Evolutionary conservation across 2,329 filamentous ascomycete genomes (phyloP), one percentile per base, ranked within the genome.

Genomic region (Diaporthe batatas): DNA sequence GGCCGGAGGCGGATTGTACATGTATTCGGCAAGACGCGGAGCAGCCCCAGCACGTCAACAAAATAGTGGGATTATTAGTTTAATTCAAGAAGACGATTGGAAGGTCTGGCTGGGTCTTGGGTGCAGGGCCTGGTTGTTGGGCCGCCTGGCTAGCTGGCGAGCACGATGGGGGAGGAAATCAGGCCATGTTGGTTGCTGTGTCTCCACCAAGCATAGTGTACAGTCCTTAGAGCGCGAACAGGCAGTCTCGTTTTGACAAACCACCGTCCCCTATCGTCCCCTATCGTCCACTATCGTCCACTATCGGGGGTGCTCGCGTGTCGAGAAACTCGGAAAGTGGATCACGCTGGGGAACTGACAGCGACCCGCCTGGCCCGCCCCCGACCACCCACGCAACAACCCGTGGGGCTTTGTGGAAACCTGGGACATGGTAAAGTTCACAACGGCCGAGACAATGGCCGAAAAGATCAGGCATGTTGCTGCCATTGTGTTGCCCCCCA

Each of bases 51-150:
- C 53, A 68, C 54, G 68, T 59, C 68, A 53, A 59, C 18, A 42
- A 51, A 53, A 54, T 64, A 68, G 69, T 57, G 72, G 69, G 71
- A 62, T 49, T 51, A 49, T 57, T 49, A 71, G 67, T 34, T 68
- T 44, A 72, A 51, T 62, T 49, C 53, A 73, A 73, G 54, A 73
- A 73, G 54, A 54, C 59, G 55, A 72, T 73, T 44, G 42, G 23
- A 58, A 55, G 11, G 29, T 49, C 59, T 12, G 34, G 59, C 59
- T 12, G 34, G 59, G 44, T 51, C 59, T 34, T 25, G 42, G 39
- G 21, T 36, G 59, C 59, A 51, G 59, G 59, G 23, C 29, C 29
- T 23, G n/a, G 29, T 16, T 2, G 59, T 36, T 36, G 44, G 59
- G 18, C 18, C 42, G 59, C 6, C 6, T 42, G 23, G 58, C 59